Evolutionary conservation across 805 yeast genomes (phyloP), one percentile per base, ranked within the genome.

Genomic region (Clavispora fructus): DNA sequence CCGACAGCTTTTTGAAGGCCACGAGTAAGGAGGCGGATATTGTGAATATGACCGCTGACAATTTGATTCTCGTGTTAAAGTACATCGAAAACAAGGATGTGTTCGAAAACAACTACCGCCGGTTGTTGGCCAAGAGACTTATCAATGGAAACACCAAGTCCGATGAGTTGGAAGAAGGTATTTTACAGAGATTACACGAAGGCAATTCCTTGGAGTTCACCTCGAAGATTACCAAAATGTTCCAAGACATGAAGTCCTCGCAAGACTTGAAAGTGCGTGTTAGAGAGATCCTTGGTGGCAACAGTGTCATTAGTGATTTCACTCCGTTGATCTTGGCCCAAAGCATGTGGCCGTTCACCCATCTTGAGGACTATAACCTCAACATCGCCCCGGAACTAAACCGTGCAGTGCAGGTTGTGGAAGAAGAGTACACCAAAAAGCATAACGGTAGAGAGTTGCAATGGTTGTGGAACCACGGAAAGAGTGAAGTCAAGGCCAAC

Each of bases 401-500:
- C 46, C 73, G 74, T 35, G 79, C 95, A 1, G 79, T 84, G 56
- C 80, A 83, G 44, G 78, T 79, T 44, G 81, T 92, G 45, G 82
- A 82, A 46, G 74, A 77, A 35, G 74, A 86, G 49, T 95, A 92
- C 64, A 74, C 79, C 38, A 70, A 74, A 31, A 84, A 85, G 58
- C 97, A 92, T 65, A 79, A 74, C 51, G 97, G 97, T 11, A 79
- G 98, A 65, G 82, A 88, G 53, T 77, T 94, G 57, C 86, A 87
- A 60, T 94, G 99, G 99, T 77, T 92, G 49, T 94, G 97, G 97
- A 85, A 89, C 57, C 81, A 88, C 61, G 88, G 95, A 40, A 85
- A 92, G 64, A 94, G 95, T 49, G 99, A 94, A 63, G 68, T 94
- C 47, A 87, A 84, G 65, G 96, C 95, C 10, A 86, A 88, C 61